Evolutionary conservation across 768 basidiomycete species (phyloP), one percentile per base, ranked within the genome.

Genomic region (Pisolithus albus): DNA sequence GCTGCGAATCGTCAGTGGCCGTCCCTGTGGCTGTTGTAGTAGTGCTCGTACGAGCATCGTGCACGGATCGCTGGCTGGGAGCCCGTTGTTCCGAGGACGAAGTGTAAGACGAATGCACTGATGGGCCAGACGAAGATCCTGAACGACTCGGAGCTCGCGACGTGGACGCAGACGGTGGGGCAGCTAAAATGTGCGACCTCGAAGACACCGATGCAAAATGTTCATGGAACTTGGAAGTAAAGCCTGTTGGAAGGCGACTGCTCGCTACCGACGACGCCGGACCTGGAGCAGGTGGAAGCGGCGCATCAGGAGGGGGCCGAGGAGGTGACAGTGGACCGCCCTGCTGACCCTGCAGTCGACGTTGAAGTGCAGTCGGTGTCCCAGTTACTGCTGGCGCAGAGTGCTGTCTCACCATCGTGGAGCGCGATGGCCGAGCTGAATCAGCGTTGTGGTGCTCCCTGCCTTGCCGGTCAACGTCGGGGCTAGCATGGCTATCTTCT

Each of bases 151-250:
- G 11, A n/a, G 37, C 54, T 36, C 64, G 66, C 11, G 51, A 55
- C 4, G 59, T 56, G 26, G 62, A 54, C 46, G 56, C 58, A 47
- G 52, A 47, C 18, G 60, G 45, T 10, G 26, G 47, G 7, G 52
- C 48, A 6, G 58, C 50, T 28, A 56, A 37, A 32, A 43, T 34
- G 9, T 52, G 53, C 19, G 63, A 58, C 26, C 60, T 47, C 2
- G 59, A 65, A 3, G 65, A 65, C 5, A 65, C 52, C 1, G 66
- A 67, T 18, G 65, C 63, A 41, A 67, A 52, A 37, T 69, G 67
- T 19, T 67, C 67, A 38, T 67, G 66, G 57, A 69, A 67, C 45
- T 69, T 67, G 5, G 66, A 67, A 30, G 53, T 44, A 5, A 53
- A 18, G 18, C 28, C 45, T 2, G 59, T 24, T 1, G 59, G 57